Evolutionary conservation across 1,284 basidiomycete species (phyloP).

Genomic region (Puccinia horiana): DNA sequence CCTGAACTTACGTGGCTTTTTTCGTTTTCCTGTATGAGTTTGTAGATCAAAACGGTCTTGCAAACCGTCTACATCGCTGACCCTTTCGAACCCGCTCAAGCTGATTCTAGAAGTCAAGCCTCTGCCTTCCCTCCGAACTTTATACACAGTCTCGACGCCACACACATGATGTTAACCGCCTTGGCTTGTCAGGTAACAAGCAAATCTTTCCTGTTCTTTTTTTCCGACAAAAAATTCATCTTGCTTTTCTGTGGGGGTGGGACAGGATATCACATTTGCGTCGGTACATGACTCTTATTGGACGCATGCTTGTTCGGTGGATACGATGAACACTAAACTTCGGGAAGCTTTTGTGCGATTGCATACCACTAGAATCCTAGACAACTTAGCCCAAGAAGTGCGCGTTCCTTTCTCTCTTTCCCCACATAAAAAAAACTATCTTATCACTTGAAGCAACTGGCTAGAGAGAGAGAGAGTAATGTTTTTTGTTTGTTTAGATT

Average conservation of each 20-base stretch:
- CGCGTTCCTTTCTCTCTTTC: constrained; percentile 49
- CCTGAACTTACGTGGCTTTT: constrained; percentile 55
- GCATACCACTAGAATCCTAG: constrained; percentile 81
- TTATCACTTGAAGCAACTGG: no score
- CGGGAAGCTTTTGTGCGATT: constrained; percentile 91
- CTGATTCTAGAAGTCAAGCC: constrained; percentile 83
- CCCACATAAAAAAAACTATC: constrained; percentile 25
- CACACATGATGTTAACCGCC: constrained; percentile 98
- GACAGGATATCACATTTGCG: constrained; percentile 75
- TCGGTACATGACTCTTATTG: constrained; percentile 99
- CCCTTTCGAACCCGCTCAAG: constrained; percentile 75
- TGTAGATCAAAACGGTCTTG: constrained; percentile 72
- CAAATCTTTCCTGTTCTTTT: neutral
- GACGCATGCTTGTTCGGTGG: constrained; percentile 88
- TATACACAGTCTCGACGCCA: constrained; percentile 95
- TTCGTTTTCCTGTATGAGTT: neutral
- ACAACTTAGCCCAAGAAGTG: constrained; percentile 61
- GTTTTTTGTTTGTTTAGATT: constrained; percentile 25
- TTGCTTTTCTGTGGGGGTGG: neutral
- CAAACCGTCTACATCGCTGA: constrained; percentile 94
- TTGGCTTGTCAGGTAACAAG: constrained; percentile 75
- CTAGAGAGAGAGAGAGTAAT: no score
- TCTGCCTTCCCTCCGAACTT: constrained; percentile 99
- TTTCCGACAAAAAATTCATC: neutral
- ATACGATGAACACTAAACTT: constrained; percentile 84